Evolutionary conservation across 345 rosid genomes (phyloP), one percentile per base, ranked within the genome.

Genomic region (Aurinia saxatilis): DNA sequence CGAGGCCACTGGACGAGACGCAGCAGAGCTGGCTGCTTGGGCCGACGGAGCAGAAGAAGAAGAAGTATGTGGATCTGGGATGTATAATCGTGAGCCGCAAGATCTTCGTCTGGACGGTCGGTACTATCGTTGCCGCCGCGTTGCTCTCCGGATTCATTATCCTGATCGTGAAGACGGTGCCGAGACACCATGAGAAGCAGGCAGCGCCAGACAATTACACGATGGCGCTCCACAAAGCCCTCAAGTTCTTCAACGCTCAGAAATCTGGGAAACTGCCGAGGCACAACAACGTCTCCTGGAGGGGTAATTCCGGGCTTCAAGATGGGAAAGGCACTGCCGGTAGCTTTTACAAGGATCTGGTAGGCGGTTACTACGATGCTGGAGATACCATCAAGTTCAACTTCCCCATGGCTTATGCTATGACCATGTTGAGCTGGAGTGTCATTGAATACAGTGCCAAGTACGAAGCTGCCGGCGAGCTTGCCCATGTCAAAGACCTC

Each of bases 371-470:
- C 57, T 95, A 88, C 17, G 99, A 95, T 46, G 99, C 96, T 1
- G 97, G 99, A 10, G 99, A 95, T 79, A 80, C 99, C 14, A 90
- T 95, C 70, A 95, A 95, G 77, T 95, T 90, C 73, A 67, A 90
- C 54, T 95, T 90, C 62, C 99, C 98, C 14, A 60, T 70, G 51
- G 82, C 99, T 35, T 95, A 88, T 74, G 81, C 99, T 59, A 81
- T 95, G 85, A 95, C 99, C 1, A 86, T 95, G 99, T 67, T 95
- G 75, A 95, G 99, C 60, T 95, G 97, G 97, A 90, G 98, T 60
- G 98, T 95, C 16, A 90, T 95, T 7, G 99, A 95, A 52, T 95
- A 95, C 64, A 88, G 98, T 46, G 89, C 85, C 2, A 90, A 95
- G 52, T 95, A 86, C 36, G 91, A 90, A 67, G 96, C 95, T 5